Base-by-base conservation (phyloP, 169 alveolate species). In the Cyclospora cayetanensis region DNA sequence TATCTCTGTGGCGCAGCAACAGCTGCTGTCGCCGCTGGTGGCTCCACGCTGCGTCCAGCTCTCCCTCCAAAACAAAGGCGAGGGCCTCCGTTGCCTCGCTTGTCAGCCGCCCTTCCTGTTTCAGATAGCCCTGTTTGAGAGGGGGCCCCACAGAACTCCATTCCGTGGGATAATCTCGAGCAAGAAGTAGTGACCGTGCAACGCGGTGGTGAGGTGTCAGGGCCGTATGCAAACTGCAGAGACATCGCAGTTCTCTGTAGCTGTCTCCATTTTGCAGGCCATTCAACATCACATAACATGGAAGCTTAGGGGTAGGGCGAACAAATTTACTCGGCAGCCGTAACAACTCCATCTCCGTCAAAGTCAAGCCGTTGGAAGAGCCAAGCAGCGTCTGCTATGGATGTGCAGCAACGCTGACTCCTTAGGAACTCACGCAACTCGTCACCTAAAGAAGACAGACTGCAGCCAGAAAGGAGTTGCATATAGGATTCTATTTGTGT, bases 1-100 rank as follows among this genome's bases (percentile, higher is more conserved):
- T n/a, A 41, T 74, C 85, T 74, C 5, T 12, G n/a, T 74, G 85
- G 65, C 42, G 85, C 85, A 39, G 85, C 85, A 74, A 63, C 65
- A 42, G 85, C 85, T 41, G 85, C 85, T 41, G 85, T 41, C 85
- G 35, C 34, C 4, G 31, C 65, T 74, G 46, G 4, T 34, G 4
- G 50, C 52, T 7, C 50, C 46, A 68, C 18, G 50, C 50, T 68
- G 80, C 80, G 5, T 68, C 52, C 37, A 68, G 5, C 35, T 68
- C 80, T 68, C 80, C 80, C 50, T 68, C 80, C 37, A 68, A 68
- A n/a, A 68, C 50, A 68, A 68, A 68, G 3, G 80, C 50, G 1
- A 68, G 27, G 4, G 80, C 80, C 1, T 12, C 80, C 1, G 80
- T 46, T 2, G 80, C 80, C 1, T 68, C 80, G 76, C 76, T 65